Conservation (phyloP, 2,329 filamentous ascomycete genomes). For the Fusarium oxysporum region DNA sequence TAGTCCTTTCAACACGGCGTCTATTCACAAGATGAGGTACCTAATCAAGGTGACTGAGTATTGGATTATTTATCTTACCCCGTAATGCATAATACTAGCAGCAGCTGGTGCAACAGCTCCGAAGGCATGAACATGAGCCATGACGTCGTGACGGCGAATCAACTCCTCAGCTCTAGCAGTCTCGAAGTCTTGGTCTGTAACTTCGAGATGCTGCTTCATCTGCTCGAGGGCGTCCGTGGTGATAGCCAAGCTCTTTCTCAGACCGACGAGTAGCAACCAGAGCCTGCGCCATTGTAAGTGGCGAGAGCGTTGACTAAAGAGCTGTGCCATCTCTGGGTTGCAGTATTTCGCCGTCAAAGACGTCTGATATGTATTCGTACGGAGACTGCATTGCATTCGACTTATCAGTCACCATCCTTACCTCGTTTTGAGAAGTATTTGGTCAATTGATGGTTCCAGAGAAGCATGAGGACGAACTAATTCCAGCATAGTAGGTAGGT, state of each 20-base stretch:
- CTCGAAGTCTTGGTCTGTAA: conserved; percentile 6
- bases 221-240: conserved; percentile 8
- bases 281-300: conserved; percentile 19
- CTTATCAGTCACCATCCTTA: not conserved
- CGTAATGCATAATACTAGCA: conserved; percentile 31
- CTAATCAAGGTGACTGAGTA: too few relatives aligned
- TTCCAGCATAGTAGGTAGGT: too few relatives aligned
- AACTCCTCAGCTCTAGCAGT: too few relatives aligned
- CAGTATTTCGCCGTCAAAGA: conserved; percentile 16
- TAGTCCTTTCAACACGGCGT: not conserved
- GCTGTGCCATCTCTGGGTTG: conserved; percentile 18
- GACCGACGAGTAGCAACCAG: not conserved
- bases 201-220: conserved; percentile 3
- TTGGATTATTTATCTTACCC: too few relatives aligned
- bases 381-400: not conserved
- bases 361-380: conserved; percentile 24
- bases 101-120: conserved; percentile 27
- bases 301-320: conserved; percentile 12
- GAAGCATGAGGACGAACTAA: not conserved
- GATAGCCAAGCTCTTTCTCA: conserved; percentile 17
- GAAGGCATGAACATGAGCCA: not conserved
- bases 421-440: not conserved
- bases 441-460: not conserved
- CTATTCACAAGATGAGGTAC: too few relatives aligned
- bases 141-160: too few relatives aligned